Conservation (phyloP, 2,329 filamentous ascomycete species). For the Fonsecaea monophora region DNA sequence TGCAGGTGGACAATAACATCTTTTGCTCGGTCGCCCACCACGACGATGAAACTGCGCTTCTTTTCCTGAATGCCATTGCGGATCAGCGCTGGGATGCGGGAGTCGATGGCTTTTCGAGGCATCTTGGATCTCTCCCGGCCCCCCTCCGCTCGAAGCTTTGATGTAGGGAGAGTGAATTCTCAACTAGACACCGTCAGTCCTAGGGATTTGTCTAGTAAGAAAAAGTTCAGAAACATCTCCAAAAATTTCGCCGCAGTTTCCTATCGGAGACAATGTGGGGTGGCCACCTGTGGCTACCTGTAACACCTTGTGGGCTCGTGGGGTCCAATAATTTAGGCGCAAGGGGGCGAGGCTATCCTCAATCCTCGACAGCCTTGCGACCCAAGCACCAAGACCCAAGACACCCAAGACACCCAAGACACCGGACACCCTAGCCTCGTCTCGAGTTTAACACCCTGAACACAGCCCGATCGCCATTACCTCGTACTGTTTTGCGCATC, state of each 20-base stretch:
- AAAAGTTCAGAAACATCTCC: conserved; percentile 19
- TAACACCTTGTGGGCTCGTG: too few relatives aligned
- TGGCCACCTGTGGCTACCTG: neutral
- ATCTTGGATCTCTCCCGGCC: conserved; percentile 41
- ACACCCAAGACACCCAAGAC: too few relatives aligned
- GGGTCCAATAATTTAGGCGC: neutral
- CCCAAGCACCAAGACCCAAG: too few relatives aligned
- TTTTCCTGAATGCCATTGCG: conserved; percentile 91
- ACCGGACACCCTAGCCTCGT: neutral
- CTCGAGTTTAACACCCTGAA: neutral
- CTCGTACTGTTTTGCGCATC: neutral
- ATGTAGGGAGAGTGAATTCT: conserved; percentile 3
- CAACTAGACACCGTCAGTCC: neutral
- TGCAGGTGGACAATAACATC: conserved; percentile 96
- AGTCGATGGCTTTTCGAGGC: conserved; percentile 70
- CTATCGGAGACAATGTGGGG: conserved; percentile 3
- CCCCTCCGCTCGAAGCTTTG: conserved; percentile 26
- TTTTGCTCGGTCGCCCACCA: conserved; percentile 92
- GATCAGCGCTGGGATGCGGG: conserved; percentile 88
- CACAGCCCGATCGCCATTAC: neutral
- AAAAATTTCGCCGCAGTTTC: conserved; percentile 36
- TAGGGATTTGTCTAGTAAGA: conserved; percentile 4
- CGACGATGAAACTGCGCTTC: conserved; percentile 97
- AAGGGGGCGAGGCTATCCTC: neutral
- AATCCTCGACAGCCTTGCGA: neutral